phyloP scores from a whole-genome alignment of 2,329 filamentous ascomycete genomes.

The Ilyonectria robusta region DNA sequence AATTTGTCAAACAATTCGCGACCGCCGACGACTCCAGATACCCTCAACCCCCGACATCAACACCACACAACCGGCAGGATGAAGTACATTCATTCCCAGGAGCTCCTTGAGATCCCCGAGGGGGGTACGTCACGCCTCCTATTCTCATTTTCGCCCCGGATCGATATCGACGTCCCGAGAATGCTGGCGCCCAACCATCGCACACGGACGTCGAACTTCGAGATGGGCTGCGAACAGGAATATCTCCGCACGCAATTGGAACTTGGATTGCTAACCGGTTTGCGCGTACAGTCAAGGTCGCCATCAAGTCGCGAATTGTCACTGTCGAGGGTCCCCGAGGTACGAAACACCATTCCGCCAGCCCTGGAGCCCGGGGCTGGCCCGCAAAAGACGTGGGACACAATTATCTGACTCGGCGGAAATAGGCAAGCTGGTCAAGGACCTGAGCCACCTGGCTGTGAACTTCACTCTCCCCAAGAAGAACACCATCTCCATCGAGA shows the following conservation, averaged over 20 bases:
- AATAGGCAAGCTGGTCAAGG: constrained; percentile 93
- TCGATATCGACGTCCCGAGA: constrained; percentile 35
- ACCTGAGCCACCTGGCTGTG: constrained; percentile 96
- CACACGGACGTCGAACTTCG: constrained; percentile 31
- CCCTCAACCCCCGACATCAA: constrained; percentile 61
- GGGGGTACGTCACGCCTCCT: constrained; percentile 80
- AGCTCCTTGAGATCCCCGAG: constrained; percentile 95
- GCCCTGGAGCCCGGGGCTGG: constrained; percentile 1
- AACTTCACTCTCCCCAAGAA: constrained; percentile 92
- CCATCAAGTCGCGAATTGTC: constrained; percentile 96
- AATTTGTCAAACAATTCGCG: constrained; percentile 57
- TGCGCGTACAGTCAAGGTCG: constrained; percentile 85
- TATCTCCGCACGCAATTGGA: constrained; percentile 25
- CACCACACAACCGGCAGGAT: constrained; percentile 80
- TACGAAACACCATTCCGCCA: constrained; percentile 58
- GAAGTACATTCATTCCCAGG: constrained; percentile 99
- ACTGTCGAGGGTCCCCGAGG: constrained; percentile 97
- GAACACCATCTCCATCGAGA: constrained; percentile 93
- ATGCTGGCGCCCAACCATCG: constrained; percentile 31
- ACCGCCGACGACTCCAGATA: constrained; percentile 56
- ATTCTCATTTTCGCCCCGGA: constrained; percentile 28
- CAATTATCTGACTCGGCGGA: constrained; percentile 33
- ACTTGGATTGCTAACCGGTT: constrained; percentile 49
- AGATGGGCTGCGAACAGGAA: constrained; percentile 19
- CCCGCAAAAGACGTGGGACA: neutral